A percentile compares a stretch with the other conserved stretches of the same genome.
phyloP scores from a whole-genome alignment of 1,284 basidiomycete species.

The Leccinum fuscescens region DNA sequence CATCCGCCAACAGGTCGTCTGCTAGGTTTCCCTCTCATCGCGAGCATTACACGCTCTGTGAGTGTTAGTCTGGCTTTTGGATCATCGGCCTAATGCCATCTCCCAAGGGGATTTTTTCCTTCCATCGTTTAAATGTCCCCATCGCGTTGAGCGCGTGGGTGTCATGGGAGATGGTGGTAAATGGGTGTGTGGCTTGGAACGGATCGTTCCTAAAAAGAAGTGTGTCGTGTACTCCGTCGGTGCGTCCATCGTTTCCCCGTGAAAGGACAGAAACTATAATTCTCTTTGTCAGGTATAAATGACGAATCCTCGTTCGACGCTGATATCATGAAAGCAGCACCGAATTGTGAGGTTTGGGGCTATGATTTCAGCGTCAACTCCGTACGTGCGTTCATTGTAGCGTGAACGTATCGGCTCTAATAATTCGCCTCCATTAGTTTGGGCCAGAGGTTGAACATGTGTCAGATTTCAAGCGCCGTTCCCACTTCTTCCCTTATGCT shows the following conservation, averaged over 20 bases:
- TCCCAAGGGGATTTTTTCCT: conserved; percentile 50
- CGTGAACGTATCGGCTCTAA: not conserved
- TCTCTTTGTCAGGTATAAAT: conserved; percentile 39
- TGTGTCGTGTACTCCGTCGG: conserved; percentile 53
- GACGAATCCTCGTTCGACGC: conserved; percentile 56
- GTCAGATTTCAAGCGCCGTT: conserved; percentile 39
- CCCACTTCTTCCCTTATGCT: conserved; percentile 48
- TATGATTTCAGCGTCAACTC: conserved; percentile 51
- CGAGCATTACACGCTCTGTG: conserved; percentile 37
- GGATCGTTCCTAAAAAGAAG: conserved; percentile 40
- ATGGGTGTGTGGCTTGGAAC: conserved; percentile 50
- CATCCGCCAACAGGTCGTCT: not conserved
- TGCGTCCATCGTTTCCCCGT: conserved; percentile 14
- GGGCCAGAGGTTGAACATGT: conserved; percentile 45
- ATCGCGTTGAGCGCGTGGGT: conserved; percentile 45
- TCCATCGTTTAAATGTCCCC: conserved; percentile 47
- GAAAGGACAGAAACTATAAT: not conserved
- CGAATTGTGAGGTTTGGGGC: conserved; percentile 47
- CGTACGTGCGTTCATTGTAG: conserved; percentile 27
- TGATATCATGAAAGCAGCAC: conserved; percentile 40
- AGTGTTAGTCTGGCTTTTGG: conserved; percentile 1
- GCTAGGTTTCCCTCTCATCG: conserved; percentile 32
- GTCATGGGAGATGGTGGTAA: conserved; percentile 52
- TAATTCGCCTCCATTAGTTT: conserved; percentile 32
- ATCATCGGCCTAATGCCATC: conserved; percentile 2